Conservation (phyloP, 805 yeast genomes). For the Myxozyma lipomycoides region DNA sequence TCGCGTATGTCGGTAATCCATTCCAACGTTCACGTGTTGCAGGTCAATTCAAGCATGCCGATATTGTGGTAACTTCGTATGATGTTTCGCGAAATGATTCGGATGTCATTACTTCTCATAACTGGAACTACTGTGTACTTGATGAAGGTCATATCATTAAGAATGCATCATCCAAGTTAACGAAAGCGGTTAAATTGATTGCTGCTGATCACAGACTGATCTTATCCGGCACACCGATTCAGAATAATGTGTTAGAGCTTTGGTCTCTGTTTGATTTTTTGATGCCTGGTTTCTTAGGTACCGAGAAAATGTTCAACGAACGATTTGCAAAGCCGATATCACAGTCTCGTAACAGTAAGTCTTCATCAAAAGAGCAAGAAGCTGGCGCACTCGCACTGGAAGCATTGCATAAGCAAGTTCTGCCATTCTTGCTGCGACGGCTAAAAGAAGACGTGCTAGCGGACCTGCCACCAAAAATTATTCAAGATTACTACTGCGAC, state of each 20-base stretch:
- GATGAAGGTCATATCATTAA: conserved; percentile 98
- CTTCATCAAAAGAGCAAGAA: conserved; percentile 85
- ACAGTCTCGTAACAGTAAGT: conserved; percentile 82
- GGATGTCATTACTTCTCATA: conserved; percentile 53
- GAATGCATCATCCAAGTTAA: conserved; percentile 80
- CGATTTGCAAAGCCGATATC: conserved; percentile 98
- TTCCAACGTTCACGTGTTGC: conserved; percentile 58
- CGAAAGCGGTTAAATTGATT: conserved; percentile 79
- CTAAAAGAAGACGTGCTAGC: conserved; percentile 92
- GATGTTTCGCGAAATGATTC: conserved; percentile 95
- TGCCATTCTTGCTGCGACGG: conserved; percentile 94
- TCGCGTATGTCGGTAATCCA: conserved; percentile 95
- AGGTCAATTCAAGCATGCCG: conserved; percentile 52
- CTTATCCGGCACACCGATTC: conserved; percentile 96
- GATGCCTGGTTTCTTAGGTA: conserved; percentile 98
- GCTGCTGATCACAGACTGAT: conserved; percentile 86
- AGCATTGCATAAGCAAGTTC: conserved; percentile 90
- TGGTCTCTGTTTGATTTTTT: conserved; percentile 97
- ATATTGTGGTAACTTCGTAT: conserved; percentile 88
- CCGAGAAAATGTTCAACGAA: conserved; percentile 90
- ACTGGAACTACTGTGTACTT: conserved; percentile 88
- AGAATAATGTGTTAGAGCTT: conserved; percentile 89
- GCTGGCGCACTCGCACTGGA: conserved; percentile 95
- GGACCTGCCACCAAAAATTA: conserved; percentile 96
- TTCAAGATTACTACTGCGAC: conserved; percentile 97